A percentile compares a stretch with the other conserved stretches of the same genome.
phyloP scores from a whole-genome alignment of 768 basidiomycete genomes.

The Tulasnella sp. region DNA sequence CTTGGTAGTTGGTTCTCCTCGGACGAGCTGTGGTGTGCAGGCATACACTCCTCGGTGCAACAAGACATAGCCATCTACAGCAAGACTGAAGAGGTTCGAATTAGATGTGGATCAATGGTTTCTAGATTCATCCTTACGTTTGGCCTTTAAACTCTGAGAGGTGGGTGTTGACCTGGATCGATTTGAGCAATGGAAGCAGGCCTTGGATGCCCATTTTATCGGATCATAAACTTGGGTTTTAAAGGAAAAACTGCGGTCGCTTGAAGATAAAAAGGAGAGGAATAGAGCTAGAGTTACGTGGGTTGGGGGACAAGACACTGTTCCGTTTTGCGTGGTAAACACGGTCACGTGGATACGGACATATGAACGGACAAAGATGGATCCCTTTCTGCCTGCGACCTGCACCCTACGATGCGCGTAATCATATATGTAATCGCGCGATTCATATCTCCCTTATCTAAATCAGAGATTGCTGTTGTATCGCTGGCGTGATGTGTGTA shows the following conservation, averaged over 20 bases:
- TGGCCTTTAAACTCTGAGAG: constrained; percentile 80
- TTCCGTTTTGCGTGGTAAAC: constrained; percentile 7
- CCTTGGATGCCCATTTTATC: constrained; percentile 84
- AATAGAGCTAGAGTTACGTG: neutral
- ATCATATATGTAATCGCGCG: too few species aligned
- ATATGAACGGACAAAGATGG: neutral
- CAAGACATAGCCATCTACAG: constrained; percentile 95
- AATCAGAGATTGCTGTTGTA: too few species aligned
- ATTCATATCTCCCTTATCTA: too few species aligned
- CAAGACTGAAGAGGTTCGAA: constrained; percentile 46
- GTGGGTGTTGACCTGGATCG: constrained; percentile 74
- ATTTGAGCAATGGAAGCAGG: constrained; percentile 82
- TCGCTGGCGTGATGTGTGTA: too few species aligned
- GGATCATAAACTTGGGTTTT: neutral
- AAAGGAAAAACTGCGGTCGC: neutral
- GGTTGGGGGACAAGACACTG: neutral
- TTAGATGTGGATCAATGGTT: neutral
- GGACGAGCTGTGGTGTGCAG: constrained; percentile 87
- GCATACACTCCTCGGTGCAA: constrained; percentile 82
- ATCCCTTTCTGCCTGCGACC: too few species aligned
- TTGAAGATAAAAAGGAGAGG: neutral
- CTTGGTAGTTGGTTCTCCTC: constrained; percentile 78
- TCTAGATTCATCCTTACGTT: constrained; percentile 42
- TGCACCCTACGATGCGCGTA: too few species aligned
- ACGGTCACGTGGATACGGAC: constrained; percentile 1